A percentile compares a stretch with the other conserved stretches of the same genome.
These are phyloP conservation scores for Spathaspora girioi DNA, from an alignment of 805 yeast species.

Conservation along the genomic window DNA sequence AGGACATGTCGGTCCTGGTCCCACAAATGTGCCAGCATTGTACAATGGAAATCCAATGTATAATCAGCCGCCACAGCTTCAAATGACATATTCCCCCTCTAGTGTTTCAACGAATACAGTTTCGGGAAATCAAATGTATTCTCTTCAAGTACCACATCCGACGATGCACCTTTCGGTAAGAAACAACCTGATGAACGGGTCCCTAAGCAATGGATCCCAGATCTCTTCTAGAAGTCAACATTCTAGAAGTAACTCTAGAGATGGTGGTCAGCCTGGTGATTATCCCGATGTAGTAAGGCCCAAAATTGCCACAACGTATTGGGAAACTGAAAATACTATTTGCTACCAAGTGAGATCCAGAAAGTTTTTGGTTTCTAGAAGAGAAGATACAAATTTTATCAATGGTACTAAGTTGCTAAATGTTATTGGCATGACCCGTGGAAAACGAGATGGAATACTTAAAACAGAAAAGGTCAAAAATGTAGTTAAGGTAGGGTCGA, in stretches of 20 bases:
- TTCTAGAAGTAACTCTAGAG: constrained; percentile 14
- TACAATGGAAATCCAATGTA: constrained; percentile 1
- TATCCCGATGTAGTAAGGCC: constrained; percentile 24
- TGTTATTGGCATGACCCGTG: constrained; percentile 38
- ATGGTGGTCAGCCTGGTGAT: constrained; percentile 8
- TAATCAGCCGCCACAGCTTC: constrained; percentile 3
- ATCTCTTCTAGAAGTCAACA: constrained; percentile 7
- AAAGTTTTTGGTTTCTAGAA: constrained; percentile 30
- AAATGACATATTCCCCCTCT: constrained; percentile 5
- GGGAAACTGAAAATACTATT: constrained; percentile 35
- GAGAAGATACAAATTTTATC: constrained; percentile 31
- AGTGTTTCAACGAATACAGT: not conserved
- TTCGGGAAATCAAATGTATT: constrained; percentile 2
- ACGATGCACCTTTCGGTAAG: not conserved
- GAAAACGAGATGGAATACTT: constrained; percentile 37
- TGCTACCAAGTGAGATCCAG: constrained; percentile 36
- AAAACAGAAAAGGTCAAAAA: constrained; percentile 28
- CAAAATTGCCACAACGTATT: constrained; percentile 29
- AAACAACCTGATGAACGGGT: not conserved
- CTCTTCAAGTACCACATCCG: constrained; percentile 2
- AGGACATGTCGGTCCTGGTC: not conserved
- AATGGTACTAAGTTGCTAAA: constrained; percentile 39
- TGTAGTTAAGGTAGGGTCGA: constrained; percentile 34
- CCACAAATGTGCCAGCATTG: not conserved
- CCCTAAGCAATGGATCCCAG: not conserved